These are phyloP conservation scores for Lojkania enalia DNA, from an alignment of 2,329 filamentous ascomycete species.

Conservation along the genomic window DNA sequence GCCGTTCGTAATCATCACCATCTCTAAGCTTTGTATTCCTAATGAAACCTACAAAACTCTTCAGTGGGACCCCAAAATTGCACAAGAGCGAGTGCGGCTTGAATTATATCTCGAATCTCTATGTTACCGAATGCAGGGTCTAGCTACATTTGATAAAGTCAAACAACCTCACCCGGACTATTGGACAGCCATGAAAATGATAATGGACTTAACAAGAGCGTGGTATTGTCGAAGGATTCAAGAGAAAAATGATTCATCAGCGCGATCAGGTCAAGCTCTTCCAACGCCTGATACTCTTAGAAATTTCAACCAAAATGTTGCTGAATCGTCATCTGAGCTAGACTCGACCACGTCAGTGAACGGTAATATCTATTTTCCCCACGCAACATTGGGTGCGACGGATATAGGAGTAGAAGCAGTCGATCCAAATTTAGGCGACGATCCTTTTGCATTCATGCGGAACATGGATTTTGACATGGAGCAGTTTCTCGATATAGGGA, in stretches of 20 bases:
- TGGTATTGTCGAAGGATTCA: conserved; percentile 38
- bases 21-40: conserved; percentile 35
- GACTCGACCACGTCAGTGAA: background rate
- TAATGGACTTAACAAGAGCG: conserved; percentile 31
- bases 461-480: conserved; percentile 38
- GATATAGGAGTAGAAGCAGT: background rate
- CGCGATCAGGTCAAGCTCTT: conserved; percentile 4
- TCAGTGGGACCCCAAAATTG: conserved; percentile 38
- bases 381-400: background rate
- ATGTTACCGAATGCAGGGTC: conserved; percentile 38
- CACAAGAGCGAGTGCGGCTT: conserved; percentile 35
- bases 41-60: conserved; percentile 22
- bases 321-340: background rate
- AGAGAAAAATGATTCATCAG: conserved; percentile 3
- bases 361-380: background rate
- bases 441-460: conserved; percentile 30
- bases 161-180: conserved; percentile 34
- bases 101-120: conserved; percentile 39
- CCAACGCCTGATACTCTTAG: conserved; percentile 15
- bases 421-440: background rate
- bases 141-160: conserved; percentile 28
- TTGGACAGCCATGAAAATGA: conserved; percentile 35
- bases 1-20: conserved; percentile 33
- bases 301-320: no score
- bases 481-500: conserved; percentile 37